These are phyloP conservation scores for Sphenostylis stenocarpa DNA, from an alignment of 306 rosid species.

Conservation along the genomic window DNA sequence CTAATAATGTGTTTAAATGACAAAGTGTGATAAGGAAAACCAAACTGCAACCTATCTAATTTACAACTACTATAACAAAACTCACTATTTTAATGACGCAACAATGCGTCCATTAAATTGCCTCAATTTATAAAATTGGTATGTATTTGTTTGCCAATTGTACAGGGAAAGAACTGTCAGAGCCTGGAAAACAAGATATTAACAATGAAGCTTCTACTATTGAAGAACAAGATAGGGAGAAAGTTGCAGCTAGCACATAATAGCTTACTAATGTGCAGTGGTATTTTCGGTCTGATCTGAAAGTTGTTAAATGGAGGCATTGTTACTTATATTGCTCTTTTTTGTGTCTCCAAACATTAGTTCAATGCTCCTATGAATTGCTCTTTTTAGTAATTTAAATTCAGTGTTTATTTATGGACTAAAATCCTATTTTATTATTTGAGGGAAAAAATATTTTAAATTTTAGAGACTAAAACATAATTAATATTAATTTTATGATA, in stretches of 20 bases:
- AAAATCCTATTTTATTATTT: too few species aligned
- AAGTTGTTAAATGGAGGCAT: slow-evolving; percentile 30
- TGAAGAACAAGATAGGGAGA: slow-evolving; percentile 48
- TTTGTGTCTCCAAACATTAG: too few species aligned
- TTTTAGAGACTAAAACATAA: too few species aligned
- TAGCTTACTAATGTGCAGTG: slow-evolving; percentile 37
- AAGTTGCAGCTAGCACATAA: slow-evolving; percentile 60
- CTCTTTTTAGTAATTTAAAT: too few species aligned
- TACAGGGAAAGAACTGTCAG: slow-evolving; percentile 39
- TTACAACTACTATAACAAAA: neutral
- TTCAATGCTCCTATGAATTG: too few species aligned
- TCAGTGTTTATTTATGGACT: too few species aligned
- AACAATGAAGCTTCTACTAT: neutral
- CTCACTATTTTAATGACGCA: neutral
- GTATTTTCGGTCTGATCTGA: slow-evolving; percentile 29
- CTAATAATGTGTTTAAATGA: too few species aligned
- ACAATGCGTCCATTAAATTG: too few species aligned
- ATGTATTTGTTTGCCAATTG: neutral
- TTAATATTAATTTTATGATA: too few species aligned
- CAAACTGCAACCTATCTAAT: neutral
- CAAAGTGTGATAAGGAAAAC: neutral
- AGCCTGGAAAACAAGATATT: slow-evolving; percentile 29
- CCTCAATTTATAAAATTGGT: neutral
- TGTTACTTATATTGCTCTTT: neutral
- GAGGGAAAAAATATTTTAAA: too few species aligned